Conservation (phyloP, 148 eudicot genomes). For the Rhododendron molle region DNA sequence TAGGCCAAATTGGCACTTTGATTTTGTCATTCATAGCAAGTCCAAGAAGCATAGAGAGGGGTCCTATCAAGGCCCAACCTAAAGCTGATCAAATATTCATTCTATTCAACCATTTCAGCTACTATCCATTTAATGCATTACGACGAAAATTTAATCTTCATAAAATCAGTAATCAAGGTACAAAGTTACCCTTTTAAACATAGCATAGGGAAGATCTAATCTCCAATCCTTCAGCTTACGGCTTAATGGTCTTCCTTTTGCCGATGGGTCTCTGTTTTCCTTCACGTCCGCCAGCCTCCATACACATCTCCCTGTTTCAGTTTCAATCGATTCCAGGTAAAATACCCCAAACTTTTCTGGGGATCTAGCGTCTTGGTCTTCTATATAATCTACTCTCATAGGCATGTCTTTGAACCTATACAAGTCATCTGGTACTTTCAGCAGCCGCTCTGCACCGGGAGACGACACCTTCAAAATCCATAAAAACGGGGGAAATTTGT, state of each 20-base stretch:
- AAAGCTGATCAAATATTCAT: neutral
- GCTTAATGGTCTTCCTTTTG: slow-evolving; percentile 74
- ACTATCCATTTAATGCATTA: neutral
- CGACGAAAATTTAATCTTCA: neutral
- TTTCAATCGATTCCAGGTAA: slow-evolving; percentile 58
- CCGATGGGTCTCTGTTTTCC: slow-evolving; percentile 77
- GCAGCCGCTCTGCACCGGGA: slow-evolving; percentile 82
- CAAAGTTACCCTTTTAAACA: slow-evolving; percentile 53
- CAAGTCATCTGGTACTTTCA: slow-evolving; percentile 80
- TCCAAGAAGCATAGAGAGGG: neutral
- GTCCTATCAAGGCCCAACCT: neutral
- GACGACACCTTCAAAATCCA: slow-evolving; percentile 67
- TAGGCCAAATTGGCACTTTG: neutral
- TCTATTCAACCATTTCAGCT: neutral
- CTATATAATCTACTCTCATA: slow-evolving; percentile 61
- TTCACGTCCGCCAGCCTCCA: slow-evolving; percentile 91
- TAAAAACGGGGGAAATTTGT: neutral
- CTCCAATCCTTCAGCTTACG: slow-evolving; percentile 87
- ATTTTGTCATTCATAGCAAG: neutral
- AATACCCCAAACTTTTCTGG: slow-evolving; percentile 56
- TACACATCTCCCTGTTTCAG: slow-evolving; percentile 51
- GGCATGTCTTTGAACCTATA: slow-evolving; percentile 68
- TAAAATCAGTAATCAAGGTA: slow-evolving; percentile 40
- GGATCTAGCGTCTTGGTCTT: slow-evolving; percentile 28
- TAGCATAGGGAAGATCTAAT: slow-evolving; percentile 54